Base-by-base conservation (phyloP, 352 stramenopile species). In the Phytophthora meadii region DNA sequence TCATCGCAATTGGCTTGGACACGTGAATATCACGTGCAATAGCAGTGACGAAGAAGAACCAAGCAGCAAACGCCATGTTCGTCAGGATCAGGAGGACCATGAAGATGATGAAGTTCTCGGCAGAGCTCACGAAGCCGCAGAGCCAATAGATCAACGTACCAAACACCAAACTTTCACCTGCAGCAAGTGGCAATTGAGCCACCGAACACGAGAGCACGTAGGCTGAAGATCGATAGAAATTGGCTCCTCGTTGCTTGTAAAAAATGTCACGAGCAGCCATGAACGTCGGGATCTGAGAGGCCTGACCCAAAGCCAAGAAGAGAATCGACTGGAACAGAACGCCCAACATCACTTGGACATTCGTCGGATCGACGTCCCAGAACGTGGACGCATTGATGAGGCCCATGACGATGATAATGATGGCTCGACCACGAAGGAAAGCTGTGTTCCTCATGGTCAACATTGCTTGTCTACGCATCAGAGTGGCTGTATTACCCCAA, bases 111-210 rank as follows among this genome's bases (percentile, higher is more conserved):
- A 79, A 89, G 3, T 48, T 24, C 4, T 47, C 32, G 0, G 54
- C 65, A 11, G 62, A 44, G 5, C 32, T 47, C 24, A 61, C 52
- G 30, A 82, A 81, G 17, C 87, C 88, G 28, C 87, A 79, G 51
- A 94, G 77, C 73, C 81, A 96, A 47, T 96, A 94, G 14, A 94
- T 59, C 42, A 96, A 51, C 9, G 73, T 81, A 9, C 84, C 86
- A 71, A 94, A 96, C 17, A 89, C 45, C 17, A 92, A 42, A 9
- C 76, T 78, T 65, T 94, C 85, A 39, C 79, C 64, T 6, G 79
- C 59, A 11, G 68, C 79, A 17, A 81, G 66, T 12, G 88, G 85
- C 6, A 97, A 56, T 39, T 87, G 77, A 8, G 80, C 53, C 37
- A 93, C 84, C 4, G 75, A 78, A 41, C 70, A 78, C 22, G 94